Percentiles rank a stretch among this genome's conserved stretches.
Conservation (phyloP, 441 rosid genomes). For the Adansonia grandidieri region DNA sequence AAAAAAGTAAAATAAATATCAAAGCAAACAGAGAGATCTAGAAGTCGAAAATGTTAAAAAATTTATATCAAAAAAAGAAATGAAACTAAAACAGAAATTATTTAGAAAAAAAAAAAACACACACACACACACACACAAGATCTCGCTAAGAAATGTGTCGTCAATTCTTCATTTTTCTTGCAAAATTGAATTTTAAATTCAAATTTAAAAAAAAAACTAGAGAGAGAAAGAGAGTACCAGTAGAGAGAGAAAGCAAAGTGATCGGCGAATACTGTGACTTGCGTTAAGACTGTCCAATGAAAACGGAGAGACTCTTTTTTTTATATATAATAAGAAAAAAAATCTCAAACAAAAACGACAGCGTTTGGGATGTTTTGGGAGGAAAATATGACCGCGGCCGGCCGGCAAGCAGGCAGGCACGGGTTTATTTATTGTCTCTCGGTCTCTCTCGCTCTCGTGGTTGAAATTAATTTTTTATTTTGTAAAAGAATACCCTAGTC, state of each 20-base stretch:
- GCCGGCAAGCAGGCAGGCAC: constrained; percentile 22
- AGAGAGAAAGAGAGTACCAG: constrained; percentile 15
- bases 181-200: neutral
- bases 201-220: neutral
- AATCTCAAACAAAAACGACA: constrained; percentile 30
- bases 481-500: neutral
- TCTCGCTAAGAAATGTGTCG: neutral
- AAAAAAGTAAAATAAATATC: neutral
- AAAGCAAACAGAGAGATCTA: constrained; percentile 15
- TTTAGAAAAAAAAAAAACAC: too few relatives aligned
- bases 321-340: neutral
- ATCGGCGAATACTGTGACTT: constrained; percentile 25
- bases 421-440: constrained; percentile 28
- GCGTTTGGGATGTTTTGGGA: constrained; percentile 15
- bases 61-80: neutral
- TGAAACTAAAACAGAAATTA: neutral
- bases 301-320: constrained; percentile 14
- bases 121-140: neutral
- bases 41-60: neutral
- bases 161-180: neutral
- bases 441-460: neutral
- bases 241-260: constrained; percentile 13
- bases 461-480: constrained; percentile 17
- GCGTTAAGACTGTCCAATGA: constrained; percentile 26
- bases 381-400: constrained; percentile 39